Percentiles rank a stretch among this genome's conserved stretches.
These are phyloP conservation scores for Pythium myriotylum DNA, from an alignment of 352 stramenopile species.

Conservation along the genomic window DNA sequence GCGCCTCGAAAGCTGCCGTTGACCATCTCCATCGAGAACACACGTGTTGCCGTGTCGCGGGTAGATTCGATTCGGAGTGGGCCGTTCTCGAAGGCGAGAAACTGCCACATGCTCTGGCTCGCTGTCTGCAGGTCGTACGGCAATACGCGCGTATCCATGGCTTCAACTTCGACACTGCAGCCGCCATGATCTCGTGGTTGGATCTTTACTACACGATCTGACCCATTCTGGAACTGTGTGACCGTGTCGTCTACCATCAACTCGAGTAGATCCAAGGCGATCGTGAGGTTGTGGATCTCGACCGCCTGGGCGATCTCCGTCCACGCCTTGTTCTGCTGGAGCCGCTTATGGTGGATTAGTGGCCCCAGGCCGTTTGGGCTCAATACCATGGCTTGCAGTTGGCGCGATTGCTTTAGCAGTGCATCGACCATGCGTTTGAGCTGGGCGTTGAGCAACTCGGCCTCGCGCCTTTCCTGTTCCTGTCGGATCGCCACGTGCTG, in stretches of 20 bases:
- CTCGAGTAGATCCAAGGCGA: slow-evolving; percentile 16
- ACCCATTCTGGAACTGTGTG: not conserved
- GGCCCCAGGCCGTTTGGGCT: slow-evolving; percentile 1
- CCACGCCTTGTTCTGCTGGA: not conserved
- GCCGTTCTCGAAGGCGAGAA: slow-evolving; percentile 1
- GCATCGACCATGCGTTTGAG: slow-evolving; percentile 8
- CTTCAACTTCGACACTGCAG: slow-evolving; percentile 7
- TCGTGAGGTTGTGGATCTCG: slow-evolving; percentile 10
- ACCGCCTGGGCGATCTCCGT: not conserved
- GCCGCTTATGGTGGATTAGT: slow-evolving; percentile 21
- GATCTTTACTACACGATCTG: not conserved
- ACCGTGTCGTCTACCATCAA: not conserved
- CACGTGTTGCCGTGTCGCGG: not conserved
- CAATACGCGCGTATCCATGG: not conserved
- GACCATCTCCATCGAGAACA: slow-evolving; percentile 11
- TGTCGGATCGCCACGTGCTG: slow-evolving; percentile 6
- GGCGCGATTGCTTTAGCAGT: slow-evolving; percentile 10
- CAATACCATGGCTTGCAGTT: not conserved
- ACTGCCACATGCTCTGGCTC: slow-evolving; percentile 8
- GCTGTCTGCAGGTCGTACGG: slow-evolving; percentile 1
- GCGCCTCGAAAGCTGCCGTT: not conserved
- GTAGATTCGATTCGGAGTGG: not conserved
- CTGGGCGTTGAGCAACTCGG: slow-evolving; percentile 15
- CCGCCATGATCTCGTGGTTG: not conserved
- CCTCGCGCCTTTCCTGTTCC: slow-evolving; percentile 11